A percentile compares a stretch with the other conserved stretches of the same genome.
Evolutionary conservation across 768 basidiomycete genomes (phyloP).

Genomic region (Mycena vitilis): DNA sequence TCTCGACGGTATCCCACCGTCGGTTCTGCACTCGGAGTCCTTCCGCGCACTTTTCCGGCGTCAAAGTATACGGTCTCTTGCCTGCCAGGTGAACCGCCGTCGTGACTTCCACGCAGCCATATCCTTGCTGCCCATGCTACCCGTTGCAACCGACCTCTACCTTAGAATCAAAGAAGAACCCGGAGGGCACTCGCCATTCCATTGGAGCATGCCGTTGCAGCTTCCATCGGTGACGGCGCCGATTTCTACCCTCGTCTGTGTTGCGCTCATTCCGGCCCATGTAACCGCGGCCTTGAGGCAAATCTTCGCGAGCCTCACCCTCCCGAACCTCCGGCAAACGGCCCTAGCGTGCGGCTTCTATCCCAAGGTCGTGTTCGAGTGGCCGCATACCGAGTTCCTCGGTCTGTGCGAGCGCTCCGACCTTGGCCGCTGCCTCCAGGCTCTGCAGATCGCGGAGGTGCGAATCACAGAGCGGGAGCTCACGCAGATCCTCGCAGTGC

Average conservation of each 20-base stretch:
- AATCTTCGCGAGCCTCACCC: constrained; percentile 12
- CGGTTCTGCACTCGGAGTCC: constrained; percentile 4
- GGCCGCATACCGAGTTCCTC: constrained; percentile 19
- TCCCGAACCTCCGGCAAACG: background rate
- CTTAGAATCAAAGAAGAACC: no score
- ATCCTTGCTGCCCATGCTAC: background rate
- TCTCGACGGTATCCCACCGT: background rate
- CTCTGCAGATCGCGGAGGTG: constrained; percentile 16
- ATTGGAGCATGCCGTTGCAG: no score
- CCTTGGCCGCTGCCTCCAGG: constrained; percentile 6
- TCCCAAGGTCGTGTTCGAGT: constrained; percentile 5
- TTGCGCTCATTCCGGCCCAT: background rate
- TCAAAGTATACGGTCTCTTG: constrained; percentile 9
- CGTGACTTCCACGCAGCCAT: background rate
- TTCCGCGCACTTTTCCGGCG: background rate
- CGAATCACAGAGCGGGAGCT: constrained; percentile 4
- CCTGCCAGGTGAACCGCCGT: background rate
- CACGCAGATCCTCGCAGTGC: constrained; percentile 10
- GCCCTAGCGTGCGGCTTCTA: background rate
- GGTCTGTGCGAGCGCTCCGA: constrained; percentile 10
- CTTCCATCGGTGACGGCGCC: background rate
- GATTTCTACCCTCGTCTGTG: background rate
- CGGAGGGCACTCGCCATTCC: no score
- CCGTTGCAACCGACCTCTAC: no score
- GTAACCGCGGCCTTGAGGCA: background rate